Base-by-base conservation (phyloP, 2,329 filamentous ascomycete species). In the Sporothrix humicola region DNA sequence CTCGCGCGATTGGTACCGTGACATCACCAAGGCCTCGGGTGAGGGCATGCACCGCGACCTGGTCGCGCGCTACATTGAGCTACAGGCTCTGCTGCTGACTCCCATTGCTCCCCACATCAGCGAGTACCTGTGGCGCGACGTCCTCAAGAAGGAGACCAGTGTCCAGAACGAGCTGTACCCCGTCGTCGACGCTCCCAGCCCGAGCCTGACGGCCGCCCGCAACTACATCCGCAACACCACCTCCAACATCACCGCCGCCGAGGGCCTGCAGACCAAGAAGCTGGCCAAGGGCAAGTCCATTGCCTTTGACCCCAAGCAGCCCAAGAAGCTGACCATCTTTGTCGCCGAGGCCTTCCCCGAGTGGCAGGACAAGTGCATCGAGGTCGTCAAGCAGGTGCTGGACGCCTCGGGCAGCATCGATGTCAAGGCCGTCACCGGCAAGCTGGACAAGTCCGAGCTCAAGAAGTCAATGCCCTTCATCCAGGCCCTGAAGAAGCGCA, bases 401-500 rank as follows among this genome's bases (percentile, higher is more conserved):
- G 72, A 69, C 61, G 58, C 63, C 42, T 74, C 75, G 52, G 73
- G 56, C 52, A 74, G 31, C 72, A 72, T 81, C 76, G 91, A 97
- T 79, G 93, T 97, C 81, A 97, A 97, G 85, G 90, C 89, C 73
- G 85, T 98, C 65, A 93, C 90, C 79, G 90, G 90, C 77, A 88
- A 90, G 79, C 91, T 98, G 73, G 90, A 90, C 77, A 97, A 97
- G 79, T 90, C 90, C 59, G 93, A 97, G 83, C 94, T 94, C 88
- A 99, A 98, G 89, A 96, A 97, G 84, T 95, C 94, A 2, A 98
- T 98, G 95, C 96, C 96, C 0, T 98, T 98, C 80, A 91, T 98
- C 69, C 95, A 98, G 84, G 84, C 82, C 7, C 85, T 98, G 74
- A 98, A 98, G 91, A 93, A 89, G 82, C 90, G 93, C 71, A 88